Evolutionary conservation across 1,139 yeast species (phyloP).

Genomic region (Suhomyces coccinellae): DNA sequence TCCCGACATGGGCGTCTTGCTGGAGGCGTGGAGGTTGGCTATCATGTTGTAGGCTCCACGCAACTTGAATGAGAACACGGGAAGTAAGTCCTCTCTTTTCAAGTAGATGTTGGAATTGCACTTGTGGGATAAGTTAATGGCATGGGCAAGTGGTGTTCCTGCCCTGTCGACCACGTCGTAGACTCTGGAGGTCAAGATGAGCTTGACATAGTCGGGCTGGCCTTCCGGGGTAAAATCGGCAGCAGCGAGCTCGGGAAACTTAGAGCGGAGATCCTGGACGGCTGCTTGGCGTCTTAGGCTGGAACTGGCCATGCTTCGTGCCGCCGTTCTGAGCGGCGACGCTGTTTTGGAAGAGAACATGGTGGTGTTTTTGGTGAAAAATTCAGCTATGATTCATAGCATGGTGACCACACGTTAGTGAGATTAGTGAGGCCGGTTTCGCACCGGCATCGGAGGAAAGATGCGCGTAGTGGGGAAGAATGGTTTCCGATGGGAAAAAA

Average conservation of each 20-base stretch:
- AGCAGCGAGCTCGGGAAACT: slow-evolving; percentile 50
- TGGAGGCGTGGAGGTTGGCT: slow-evolving; percentile 66
- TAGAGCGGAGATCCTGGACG: slow-evolving; percentile 5
- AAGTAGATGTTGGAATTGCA: slow-evolving; percentile 70
- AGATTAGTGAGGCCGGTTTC: background rate
- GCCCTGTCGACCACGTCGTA: slow-evolving; percentile 81
- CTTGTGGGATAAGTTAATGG: slow-evolving; percentile 71
- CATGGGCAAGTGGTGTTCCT: slow-evolving; percentile 82
- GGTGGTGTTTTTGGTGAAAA: slow-evolving; percentile 1
- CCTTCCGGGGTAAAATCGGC: slow-evolving; percentile 59
- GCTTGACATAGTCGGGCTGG: slow-evolving; percentile 89
- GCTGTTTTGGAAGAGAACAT: slow-evolving; percentile 4
- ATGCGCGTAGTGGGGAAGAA: background rate
- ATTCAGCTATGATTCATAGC: background rate
- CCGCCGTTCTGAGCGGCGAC: background rate
- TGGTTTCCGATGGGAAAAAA: background rate
- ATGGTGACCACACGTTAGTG: background rate
- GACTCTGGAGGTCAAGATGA: slow-evolving; percentile 87
- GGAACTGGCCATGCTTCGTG: background rate
- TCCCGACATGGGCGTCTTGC: slow-evolving; percentile 71
- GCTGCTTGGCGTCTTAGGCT: background rate
- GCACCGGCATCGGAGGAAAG: background rate
- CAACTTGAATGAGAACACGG: slow-evolving; percentile 92
- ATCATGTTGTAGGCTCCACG: slow-evolving; percentile 98
- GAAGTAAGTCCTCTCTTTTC: slow-evolving; percentile 89